Conservation (phyloP, 176 grass and related monocot genomes). For the Musa troglodytarum region DNA sequence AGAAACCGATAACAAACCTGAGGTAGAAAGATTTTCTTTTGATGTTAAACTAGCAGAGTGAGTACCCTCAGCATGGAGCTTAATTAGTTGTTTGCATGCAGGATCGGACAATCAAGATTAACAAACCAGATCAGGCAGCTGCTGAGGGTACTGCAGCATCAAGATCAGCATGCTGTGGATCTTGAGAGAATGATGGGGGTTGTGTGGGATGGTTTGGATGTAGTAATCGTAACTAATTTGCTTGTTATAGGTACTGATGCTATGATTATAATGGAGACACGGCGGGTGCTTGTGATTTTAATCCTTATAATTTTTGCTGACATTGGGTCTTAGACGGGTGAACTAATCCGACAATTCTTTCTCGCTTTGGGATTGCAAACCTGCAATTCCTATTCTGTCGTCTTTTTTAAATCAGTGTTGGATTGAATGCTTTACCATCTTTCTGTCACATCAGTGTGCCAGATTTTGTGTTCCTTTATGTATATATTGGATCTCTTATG, state of each 20-base stretch:
- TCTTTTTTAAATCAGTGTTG: not conserved
- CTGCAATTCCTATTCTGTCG: not conserved
- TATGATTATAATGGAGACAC: not conserved
- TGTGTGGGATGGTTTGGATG: not conserved
- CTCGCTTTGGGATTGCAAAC: not conserved
- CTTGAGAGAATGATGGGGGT: not conserved
- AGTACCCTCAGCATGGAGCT: not conserved
- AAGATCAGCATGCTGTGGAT: slow-evolving; percentile 19
- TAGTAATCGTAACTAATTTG: slow-evolving; percentile 7
- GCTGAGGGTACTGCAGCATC: slow-evolving; percentile 7
- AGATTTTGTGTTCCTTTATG: too few relatives aligned
- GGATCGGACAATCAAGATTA: slow-evolving; percentile 24
- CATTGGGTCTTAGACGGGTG: not conserved
- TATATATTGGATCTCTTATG: too few relatives aligned
- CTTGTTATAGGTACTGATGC: slow-evolving; percentile 14
- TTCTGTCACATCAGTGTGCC: not conserved
- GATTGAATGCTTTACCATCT: not conserved
- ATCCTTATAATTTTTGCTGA: slow-evolving; percentile 7
- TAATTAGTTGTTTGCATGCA: not conserved
- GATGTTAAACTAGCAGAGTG: not conserved
- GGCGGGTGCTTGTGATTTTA: slow-evolving; percentile 14
- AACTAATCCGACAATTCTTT: slow-evolving; percentile 9
- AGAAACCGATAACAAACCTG: slow-evolving; percentile 17
- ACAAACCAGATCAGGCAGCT: slow-evolving; percentile 19
- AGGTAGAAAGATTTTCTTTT: not conserved